Evolutionary conservation across 2,329 filamentous ascomycete genomes (phyloP), one percentile per base, ranked within the genome.

Genomic region (Pseudofabraea citricarpa): DNA sequence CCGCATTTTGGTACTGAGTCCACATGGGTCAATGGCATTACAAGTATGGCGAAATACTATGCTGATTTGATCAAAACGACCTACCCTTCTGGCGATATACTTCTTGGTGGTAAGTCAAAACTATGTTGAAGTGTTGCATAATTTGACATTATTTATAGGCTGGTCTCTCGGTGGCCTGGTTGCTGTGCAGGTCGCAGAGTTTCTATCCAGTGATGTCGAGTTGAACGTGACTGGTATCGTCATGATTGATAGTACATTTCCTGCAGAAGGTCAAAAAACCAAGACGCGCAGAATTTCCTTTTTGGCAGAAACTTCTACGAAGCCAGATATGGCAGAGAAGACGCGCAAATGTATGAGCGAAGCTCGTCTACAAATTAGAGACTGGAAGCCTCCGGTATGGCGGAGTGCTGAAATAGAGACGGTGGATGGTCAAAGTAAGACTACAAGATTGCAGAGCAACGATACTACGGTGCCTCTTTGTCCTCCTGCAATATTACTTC

Each of bases 41-140:
- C 35, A 37, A 37, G 35, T n/a, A 37, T 37, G 35, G 35, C 35
- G 12, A 20, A 37, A 37, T 22, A 10, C 35, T 37, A 37, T n/a
- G 35, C 18, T n/a, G 23, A 37, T 9, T 22, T 37, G 16, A 37
- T 37, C 18, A 37, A 37, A 37, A n/a, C 2, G 6, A 37, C 35
- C 18, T 37, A n/a, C 12, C 19, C 13, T 4, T 37, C 10, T 1
- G 35, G 35, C 6, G 35, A 37, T 37, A 37, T 37, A 37, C 35
- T 37, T 8, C 18, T 37, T 21, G 35, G 35, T 37, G 35, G 35
- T 37, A 37, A n/a, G 35, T 22, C 13, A 37, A 21, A 37, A 20
- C 15, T 20, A 37, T 37, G 19, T 13, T 20, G 23, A n/a, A n/a
- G 18, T 3, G 10, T 37, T 37, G 19, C 19, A 37, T 22, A 37